Base-by-base conservation (phyloP, 2,329 filamentous ascomycete species). In the Sporothrix pseudoabietina region DNA sequence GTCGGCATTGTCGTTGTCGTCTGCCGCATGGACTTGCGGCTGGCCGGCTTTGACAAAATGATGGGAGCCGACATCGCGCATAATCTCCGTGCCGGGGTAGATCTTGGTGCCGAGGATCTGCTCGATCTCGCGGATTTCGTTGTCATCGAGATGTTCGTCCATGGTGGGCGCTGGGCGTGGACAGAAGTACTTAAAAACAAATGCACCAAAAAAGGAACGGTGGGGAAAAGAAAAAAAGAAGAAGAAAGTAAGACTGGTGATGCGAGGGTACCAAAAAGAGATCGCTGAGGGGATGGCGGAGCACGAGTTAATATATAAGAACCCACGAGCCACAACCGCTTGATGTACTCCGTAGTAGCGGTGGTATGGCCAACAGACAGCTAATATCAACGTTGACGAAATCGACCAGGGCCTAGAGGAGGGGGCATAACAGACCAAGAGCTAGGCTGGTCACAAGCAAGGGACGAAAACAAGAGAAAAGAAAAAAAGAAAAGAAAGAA, bases 21-120 rank as follows among this genome's bases (percentile, higher is more conserved):
- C 59, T 4, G 59, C 59, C 4, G 44, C 14, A 7, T 19, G 35
- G 6, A 8, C 84, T 47, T 83, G 74, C 30, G 80, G 80, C 35
- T 78, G 77, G 26, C 79, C 78, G 30, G 83, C 82, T 77, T 90
- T 91, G 77, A 91, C 87, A 77, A 91, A 91, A 79, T 90, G 89
- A 79, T 90, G 87, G 0, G 82, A 82, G 26, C 87, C 88, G 52
- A 90, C 85, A 82, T 91, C 81, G 52, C 77, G 79, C 82, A 83
- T 83, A 72, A 83, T 80, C 78, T 83, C 82, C 4, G 78, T 78
- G 19, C 80, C 81, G 5, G 79, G 78, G 72, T 81, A 81, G 76
- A 82, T 81, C 71, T 77, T 54, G 35, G 69, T 74, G 61, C 41
- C 54, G 26, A 74, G 72, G n/a, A 63, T 22, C 63, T 69, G 59